phyloP scores from a whole-genome alignment of 208 protist species.

The Trypanosoma rangeli region DNA sequence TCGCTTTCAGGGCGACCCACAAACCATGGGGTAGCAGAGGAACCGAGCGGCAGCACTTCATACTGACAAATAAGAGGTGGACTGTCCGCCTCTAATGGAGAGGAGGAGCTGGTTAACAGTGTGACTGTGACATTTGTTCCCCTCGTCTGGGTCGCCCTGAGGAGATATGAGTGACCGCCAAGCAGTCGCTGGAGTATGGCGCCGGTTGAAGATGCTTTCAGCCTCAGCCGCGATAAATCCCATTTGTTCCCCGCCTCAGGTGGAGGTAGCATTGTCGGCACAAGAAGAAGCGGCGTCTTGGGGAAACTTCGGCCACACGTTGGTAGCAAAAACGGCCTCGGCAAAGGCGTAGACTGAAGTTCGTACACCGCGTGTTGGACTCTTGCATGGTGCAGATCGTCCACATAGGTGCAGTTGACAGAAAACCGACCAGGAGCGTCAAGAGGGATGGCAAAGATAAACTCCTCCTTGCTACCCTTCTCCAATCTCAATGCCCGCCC shows the following conservation, averaged over 20 bases:
- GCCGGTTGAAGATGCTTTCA: conserved; percentile 2
- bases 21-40: conserved; percentile 32
- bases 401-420: conserved; percentile 52
- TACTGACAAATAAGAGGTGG: conserved; percentile 32
- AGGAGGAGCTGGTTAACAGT: conserved; percentile 23
- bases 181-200: not conserved
- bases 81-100: conserved; percentile 47
- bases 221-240: not conserved
- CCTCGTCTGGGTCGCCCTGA: not conserved
- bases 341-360: conserved; percentile 36
- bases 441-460: conserved; percentile 20
- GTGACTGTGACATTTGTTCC: conserved; percentile 30
- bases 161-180: conserved; percentile 10
- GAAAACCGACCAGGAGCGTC: conserved; percentile 38
- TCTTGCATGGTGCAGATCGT: conserved; percentile 35
- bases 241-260: conserved; percentile 11
- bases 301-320: conserved; percentile 46
- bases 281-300: conserved; percentile 33
- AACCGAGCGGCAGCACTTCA: conserved; percentile 34
- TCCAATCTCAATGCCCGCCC: conserved; percentile 22
- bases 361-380: conserved; percentile 21
- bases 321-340: conserved; percentile 32
- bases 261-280: conserved; percentile 27
- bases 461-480: conserved; percentile 19
- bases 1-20: conserved; percentile 29